Conservation (phyloP, 2,329 filamentous ascomycete species). For the Aspergillus sp. region DNA sequence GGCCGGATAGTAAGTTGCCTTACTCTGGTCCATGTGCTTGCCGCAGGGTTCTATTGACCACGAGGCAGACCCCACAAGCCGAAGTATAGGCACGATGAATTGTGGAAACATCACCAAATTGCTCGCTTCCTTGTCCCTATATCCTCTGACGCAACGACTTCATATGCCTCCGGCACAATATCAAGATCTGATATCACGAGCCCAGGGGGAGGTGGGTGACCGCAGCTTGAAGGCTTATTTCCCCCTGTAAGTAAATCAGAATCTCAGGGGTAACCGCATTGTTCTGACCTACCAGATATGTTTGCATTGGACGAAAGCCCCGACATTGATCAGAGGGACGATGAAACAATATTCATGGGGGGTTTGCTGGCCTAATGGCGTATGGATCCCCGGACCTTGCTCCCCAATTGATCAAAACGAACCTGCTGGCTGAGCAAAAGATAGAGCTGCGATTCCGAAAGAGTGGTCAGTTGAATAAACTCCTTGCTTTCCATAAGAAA, state of each 20-base stretch:
- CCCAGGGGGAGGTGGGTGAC: slow-evolving; percentile 44
- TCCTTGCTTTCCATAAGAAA: neutral
- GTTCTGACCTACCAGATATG: slow-evolving; percentile 41
- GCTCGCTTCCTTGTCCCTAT: slow-evolving; percentile 47
- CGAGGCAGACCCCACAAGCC: slow-evolving; percentile 45
- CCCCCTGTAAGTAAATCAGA: slow-evolving; percentile 44
- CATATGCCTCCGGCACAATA: slow-evolving; percentile 47
- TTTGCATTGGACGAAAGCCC: slow-evolving; percentile 49
- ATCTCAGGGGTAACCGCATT: neutral
- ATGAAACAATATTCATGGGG: neutral
- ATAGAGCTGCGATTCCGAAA: slow-evolving; percentile 7
- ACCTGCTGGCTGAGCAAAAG: neutral
- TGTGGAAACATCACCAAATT: slow-evolving; percentile 42
- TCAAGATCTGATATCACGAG: slow-evolving; percentile 40
- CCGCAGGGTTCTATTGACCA: slow-evolving; percentile 25
- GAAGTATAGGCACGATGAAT: slow-evolving; percentile 48
- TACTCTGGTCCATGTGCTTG: neutral
- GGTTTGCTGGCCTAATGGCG: slow-evolving; percentile 1
- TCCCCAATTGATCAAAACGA: neutral
- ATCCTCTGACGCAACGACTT: slow-evolving; percentile 49
- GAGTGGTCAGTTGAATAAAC: slow-evolving; percentile 10
- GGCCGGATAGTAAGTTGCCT: slow-evolving; percentile 64
- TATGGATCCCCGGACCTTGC: neutral
- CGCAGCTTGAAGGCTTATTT: slow-evolving; percentile 49
- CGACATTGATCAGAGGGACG: slow-evolving; percentile 10